Evolutionary conservation across 345 rosid species (phyloP), one percentile per base, ranked within the genome.

Genomic region (Brassica rapa): DNA sequence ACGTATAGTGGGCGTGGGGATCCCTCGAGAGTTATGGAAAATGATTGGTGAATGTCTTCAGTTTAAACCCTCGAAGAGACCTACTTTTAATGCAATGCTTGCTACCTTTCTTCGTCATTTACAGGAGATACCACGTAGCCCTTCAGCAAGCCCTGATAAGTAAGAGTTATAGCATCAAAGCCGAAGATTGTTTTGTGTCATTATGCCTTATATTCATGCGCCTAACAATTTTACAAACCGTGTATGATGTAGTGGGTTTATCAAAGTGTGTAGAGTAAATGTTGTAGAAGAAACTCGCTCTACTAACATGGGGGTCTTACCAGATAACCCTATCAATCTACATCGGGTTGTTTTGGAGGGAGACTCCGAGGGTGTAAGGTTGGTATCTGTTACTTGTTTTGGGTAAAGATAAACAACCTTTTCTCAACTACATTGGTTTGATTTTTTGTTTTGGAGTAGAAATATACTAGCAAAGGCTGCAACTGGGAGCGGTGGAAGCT

Each of bases 1-100:
- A 55, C 90, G 97, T 85, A 95, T 95, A 43, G 97, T 95, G 6
- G 99, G 99, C 74, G 97, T 91, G 78, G 99, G 99, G 80, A 87
- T 95, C 72, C 99, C 98, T 8, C 83, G 97, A 73, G 97, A 93
- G 72, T 77, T 95, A 82, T 95, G 98, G 99, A 93, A 88, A 86
- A 95, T 93, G 99, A 89, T 95, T 80, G 99, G 99, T 14, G 99
- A 95, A 66, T 95, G 99, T 80, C 88, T 95, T 70, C 98, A 91
- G 83, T 93, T 89, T 86, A 95, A 93, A 84, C 94, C 97, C 3
- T 83, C 94, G 0, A 95, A 85, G 83, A 89, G 98, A 72, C 99
- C 98, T 30, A 87, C 89, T 46, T 95, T 95, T 79, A 88, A 85
- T 86, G 89, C 96, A 74, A 93, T 95, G 96, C 86, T 95, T 43